phyloP scores from a whole-genome alignment of 179 eudicot genomes.

The Beta corolliflora region DNA sequence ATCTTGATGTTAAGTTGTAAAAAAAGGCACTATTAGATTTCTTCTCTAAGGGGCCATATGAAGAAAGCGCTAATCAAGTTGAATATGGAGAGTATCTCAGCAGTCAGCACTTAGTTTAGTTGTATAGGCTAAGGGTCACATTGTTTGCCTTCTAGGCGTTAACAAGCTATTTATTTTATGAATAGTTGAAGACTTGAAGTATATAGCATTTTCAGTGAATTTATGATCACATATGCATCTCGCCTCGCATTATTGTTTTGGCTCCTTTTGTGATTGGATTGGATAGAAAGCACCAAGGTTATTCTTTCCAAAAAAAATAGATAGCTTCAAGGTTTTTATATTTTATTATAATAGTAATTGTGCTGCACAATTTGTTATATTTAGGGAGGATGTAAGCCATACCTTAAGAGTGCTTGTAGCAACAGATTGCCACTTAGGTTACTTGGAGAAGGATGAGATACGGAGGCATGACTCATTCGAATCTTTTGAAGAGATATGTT shows the following conservation, averaged over 20 bases:
- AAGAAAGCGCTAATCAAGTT: too few relatives aligned
- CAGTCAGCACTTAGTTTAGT: too few relatives aligned
- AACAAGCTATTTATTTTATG: too few relatives aligned
- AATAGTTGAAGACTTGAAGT: not conserved
- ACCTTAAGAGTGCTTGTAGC: conserved; percentile 87
- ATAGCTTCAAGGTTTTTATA: too few relatives aligned
- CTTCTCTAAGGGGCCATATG: too few relatives aligned
- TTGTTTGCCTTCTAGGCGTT: too few relatives aligned
- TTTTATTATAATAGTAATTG: not conserved
- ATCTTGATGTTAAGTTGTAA: too few relatives aligned
- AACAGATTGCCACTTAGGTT: conserved; percentile 96
- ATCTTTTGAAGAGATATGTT: conserved; percentile 95
- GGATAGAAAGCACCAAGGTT: not conserved
- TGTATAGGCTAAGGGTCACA: too few relatives aligned
- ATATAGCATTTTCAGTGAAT: not conserved
- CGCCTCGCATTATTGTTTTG: not conserved
- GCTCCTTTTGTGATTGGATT: not conserved
- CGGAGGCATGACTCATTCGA: conserved; percentile 93
- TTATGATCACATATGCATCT: not conserved
- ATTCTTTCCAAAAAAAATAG: too few relatives aligned
- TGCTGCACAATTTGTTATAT: not conserved
- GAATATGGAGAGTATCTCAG: too few relatives aligned
- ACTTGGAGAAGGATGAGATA: conserved; percentile 97
- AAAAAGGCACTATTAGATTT: too few relatives aligned
- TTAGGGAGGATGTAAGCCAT: conserved; percentile 65